These are phyloP conservation scores for Russula abietina DNA, from an alignment of 768 basidiomycete species.

Conservation along the genomic window DNA sequence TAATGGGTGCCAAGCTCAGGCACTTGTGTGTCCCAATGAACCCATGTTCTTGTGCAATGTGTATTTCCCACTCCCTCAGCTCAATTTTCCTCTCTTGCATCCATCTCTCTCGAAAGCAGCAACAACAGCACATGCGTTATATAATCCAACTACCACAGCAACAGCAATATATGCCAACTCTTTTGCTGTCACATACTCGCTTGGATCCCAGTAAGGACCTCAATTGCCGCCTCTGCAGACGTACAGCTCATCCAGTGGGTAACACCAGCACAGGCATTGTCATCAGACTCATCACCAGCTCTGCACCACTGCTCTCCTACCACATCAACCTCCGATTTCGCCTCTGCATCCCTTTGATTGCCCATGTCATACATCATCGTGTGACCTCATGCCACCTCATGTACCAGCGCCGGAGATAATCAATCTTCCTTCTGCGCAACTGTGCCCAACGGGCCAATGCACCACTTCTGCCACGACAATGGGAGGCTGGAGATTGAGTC, in stretches of 20 bases:
- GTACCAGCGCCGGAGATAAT: slow-evolving; percentile 19
- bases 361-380: slow-evolving; percentile 10
- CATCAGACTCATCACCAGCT: slow-evolving; percentile 31
- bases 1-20: too few species aligned
- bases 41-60: too few species aligned
- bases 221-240: slow-evolving; percentile 16
- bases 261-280: slow-evolving; percentile 32
- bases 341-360: slow-evolving; percentile 19
- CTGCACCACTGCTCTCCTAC: slow-evolving; percentile 16
- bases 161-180: slow-evolving; percentile 5
- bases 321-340: slow-evolving; percentile 24
- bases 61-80: too few species aligned
- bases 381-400: slow-evolving; percentile 17
- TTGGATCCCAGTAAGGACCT: slow-evolving; percentile 17
- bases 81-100: too few species aligned
- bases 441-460: too few species aligned
- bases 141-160: slow-evolving; percentile 25
- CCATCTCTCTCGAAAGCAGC: too few species aligned
- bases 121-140: slow-evolving; percentile 17
- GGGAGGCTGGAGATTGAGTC: too few species aligned
- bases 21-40: too few species aligned
- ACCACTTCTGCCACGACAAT: slow-evolving; percentile 11
- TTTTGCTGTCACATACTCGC: slow-evolving; percentile 10
- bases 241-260: slow-evolving; percentile 19
- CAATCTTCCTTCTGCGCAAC: slow-evolving; percentile 11